These are phyloP conservation scores for Vitis hybrid DNA, from an alignment of 177 flowering plant species.

Conservation along the genomic window DNA sequence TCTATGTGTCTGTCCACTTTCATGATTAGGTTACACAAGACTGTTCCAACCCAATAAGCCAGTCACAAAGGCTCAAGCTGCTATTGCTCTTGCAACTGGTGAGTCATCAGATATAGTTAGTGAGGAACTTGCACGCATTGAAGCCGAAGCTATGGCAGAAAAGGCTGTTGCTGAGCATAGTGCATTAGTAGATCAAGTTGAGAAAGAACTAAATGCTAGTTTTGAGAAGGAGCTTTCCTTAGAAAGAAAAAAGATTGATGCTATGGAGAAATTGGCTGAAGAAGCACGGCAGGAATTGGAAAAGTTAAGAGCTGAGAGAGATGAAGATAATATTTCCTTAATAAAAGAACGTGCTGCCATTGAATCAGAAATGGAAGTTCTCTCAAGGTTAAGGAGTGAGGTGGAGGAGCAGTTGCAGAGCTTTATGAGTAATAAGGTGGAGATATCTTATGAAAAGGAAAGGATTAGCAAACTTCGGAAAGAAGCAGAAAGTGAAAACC, in stretches of 20 bases:
- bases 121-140: conserved; percentile 97
- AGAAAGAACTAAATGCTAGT: conserved; percentile 74
- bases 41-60: conserved; percentile 96
- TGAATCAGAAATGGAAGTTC: conserved; percentile 89
- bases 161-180: conserved; percentile 87
- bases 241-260: conserved; percentile 75
- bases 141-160: conserved; percentile 95
- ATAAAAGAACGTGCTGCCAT: conserved; percentile 67
- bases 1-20: background rate
- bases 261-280: conserved; percentile 84
- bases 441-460: conserved; percentile 80
- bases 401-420: conserved; percentile 82
- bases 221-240: conserved; percentile 74
- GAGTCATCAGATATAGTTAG: conserved; percentile 82
- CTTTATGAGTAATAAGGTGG: conserved; percentile 70
- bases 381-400: conserved; percentile 69
- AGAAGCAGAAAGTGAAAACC: conserved; percentile 79
- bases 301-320: conserved; percentile 65
- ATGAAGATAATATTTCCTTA: conserved; percentile 55
- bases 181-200: conserved; percentile 91
- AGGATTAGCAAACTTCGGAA: conserved; percentile 61
- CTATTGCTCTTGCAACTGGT: conserved; percentile 88
- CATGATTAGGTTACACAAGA: conserved; percentile 75
- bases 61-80: conserved; percentile 97
- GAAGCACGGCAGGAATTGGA: conserved; percentile 77